Percentiles rank a stretch among this genome's conserved stretches.
These are phyloP conservation scores for Cryptococcus sp. DNA, from an alignment of 1,284 basidiomycete species.

Conservation along the genomic window DNA sequence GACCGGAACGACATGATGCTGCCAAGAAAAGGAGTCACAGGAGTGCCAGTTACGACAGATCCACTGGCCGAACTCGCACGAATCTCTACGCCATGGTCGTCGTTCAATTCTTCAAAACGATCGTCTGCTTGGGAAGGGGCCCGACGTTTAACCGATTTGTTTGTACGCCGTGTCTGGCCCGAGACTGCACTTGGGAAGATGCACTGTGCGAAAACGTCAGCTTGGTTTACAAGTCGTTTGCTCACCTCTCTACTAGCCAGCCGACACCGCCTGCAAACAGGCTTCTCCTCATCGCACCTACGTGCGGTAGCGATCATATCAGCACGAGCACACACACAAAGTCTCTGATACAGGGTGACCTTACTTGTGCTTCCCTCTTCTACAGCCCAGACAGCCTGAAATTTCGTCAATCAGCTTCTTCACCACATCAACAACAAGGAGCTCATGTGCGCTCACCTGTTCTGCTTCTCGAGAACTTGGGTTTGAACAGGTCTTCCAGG, in stretches of 20 bases:
- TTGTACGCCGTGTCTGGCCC: neutral
- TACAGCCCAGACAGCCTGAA: slow-evolving; percentile 10
- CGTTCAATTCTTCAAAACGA: neutral
- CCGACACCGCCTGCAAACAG: slow-evolving; percentile 10
- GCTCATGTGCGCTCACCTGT: slow-evolving; percentile 12
- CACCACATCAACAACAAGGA: neutral
- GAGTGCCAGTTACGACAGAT: neutral
- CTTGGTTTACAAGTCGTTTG: no score
- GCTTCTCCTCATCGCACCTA: slow-evolving; percentile 18
- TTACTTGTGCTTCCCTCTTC: slow-evolving; percentile 16
- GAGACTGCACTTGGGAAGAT: slow-evolving; percentile 3
- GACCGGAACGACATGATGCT: slow-evolving; percentile 5
- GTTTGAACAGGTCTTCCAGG: slow-evolving; percentile 4
- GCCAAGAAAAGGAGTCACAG: neutral
- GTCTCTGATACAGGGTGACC: neutral
- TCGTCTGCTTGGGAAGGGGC: neutral
- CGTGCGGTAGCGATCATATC: neutral
- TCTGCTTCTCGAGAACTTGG: slow-evolving; percentile 7
- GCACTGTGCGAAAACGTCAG: neutral
- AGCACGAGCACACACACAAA: neutral
- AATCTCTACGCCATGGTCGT: neutral
- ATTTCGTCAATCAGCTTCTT: neutral
- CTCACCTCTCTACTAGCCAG: slow-evolving; percentile 11
- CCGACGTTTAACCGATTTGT: neutral
- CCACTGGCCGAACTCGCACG: neutral